Evolutionary conservation across 2,329 filamentous ascomycete genomes (phyloP), one percentile per base, ranked within the genome.

Genomic region (Calonectria hongkongensis): DNA sequence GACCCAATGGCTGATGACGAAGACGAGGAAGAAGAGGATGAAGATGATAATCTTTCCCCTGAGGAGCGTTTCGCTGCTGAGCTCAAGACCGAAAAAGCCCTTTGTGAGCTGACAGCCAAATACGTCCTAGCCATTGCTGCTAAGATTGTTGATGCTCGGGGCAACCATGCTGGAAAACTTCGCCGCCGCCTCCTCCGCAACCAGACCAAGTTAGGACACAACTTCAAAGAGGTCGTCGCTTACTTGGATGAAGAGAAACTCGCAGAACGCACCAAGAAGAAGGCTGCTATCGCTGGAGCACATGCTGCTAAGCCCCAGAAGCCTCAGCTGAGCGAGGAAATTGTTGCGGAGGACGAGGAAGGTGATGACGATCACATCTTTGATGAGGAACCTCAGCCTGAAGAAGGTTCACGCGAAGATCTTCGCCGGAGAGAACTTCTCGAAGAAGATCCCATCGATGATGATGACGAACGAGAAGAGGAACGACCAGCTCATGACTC

Each of bases 51-150:
- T 25, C 81, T 90, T 50, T 87, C 90, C 36, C 87, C 88, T 66
- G 87, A 89, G 79, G 87, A 94, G 79, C 89, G 91, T 70, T 87
- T 91, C 76, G 89, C 92, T 60, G 89, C 90, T 47, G 91, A 92
- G 70, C 89, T 98, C 41, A 89, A 96, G 71, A 92, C 95, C 0
- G 97, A 98, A 84, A 94, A 96, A 81, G 91, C 92, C 25, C 89
- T 98, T 0, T 98, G 96, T 83, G 94, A 96, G 79, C 88, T 98
- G 30, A 93, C 96, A 0, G 93, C 92, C 74, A 97, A 97, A 82
- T 91, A 98, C 51, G 94, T 98, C 45, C 90, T 98, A 50, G 94
- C 93, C 15, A 92, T 98, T 27, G 87, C 94, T 12, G 94, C 92
- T 25, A 92, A 92, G 66, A 91, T 95, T 48, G 87, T 98, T 64